Evolutionary conservation across 371 early-diverging fungal species (phyloP).

Genomic region (Zychaea mexicana): DNA sequence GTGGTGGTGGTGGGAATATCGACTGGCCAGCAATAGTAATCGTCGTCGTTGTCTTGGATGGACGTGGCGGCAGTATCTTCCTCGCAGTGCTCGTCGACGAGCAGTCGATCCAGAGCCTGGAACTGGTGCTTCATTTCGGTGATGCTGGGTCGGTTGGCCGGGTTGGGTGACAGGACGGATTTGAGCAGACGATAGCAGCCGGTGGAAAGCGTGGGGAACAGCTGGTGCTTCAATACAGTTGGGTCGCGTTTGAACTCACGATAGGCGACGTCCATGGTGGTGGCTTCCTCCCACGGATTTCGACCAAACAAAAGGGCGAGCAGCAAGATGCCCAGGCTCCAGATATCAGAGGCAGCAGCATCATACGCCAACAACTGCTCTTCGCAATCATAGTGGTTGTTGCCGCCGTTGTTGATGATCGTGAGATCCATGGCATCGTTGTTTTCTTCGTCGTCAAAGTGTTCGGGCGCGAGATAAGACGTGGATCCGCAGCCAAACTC

Average conservation of each 20-base stretch:
- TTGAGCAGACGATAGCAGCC: conserved; percentile 35
- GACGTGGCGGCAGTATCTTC: no score
- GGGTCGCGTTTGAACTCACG: conserved; percentile 57
- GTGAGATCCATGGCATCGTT: conserved; percentile 6
- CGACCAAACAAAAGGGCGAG: conserved; percentile 75
- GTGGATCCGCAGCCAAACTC: conserved; percentile 83
- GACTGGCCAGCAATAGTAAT: conserved; percentile 19
- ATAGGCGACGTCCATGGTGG: conserved; percentile 52
- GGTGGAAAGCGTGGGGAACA: conserved; percentile 47
- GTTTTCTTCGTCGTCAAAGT: conserved; percentile 57
- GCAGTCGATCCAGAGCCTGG: conserved; percentile 23
- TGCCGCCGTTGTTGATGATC: conserved; percentile 12
- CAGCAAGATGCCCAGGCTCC: conserved; percentile 80
- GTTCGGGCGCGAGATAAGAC: conserved; percentile 69
- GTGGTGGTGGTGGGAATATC: conserved; percentile 29
- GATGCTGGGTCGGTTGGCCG: conserved; percentile 39
- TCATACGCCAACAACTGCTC: conserved; percentile 48
- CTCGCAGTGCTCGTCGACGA: conserved; percentile 39
- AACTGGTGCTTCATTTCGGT: conserved; percentile 38
- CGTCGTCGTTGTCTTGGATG: conserved; percentile 24
- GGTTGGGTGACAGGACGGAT: conserved; percentile 25
- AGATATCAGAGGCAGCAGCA: conserved; percentile 72
- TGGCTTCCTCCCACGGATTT: conserved; percentile 81
- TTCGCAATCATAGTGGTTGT: conserved; percentile 16
- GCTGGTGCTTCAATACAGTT: conserved; percentile 45